These are phyloP conservation scores for Dictyostelium intermedium DNA, from an alignment of 78 protist genomes.

Conservation along the genomic window DNA sequence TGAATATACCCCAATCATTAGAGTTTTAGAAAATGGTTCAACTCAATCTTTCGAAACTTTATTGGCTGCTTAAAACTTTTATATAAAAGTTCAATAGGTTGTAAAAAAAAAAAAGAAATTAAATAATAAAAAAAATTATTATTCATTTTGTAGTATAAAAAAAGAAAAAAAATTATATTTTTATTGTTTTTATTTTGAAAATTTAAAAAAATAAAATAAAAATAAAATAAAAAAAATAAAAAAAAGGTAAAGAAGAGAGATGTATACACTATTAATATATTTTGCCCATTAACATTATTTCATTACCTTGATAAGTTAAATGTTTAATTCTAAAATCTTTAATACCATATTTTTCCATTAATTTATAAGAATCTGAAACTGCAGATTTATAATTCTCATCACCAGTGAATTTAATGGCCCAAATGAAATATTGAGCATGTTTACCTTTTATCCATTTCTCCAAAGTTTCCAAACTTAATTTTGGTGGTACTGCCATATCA, in stretches of 20 bases:
- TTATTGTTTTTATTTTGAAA: background rate
- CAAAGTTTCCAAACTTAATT: slow-evolving; percentile 10
- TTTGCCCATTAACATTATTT: slow-evolving; percentile 45
- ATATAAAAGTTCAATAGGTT: no score
- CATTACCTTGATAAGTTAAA: slow-evolving; percentile 65
- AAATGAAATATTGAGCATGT: background rate
- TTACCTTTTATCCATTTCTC: slow-evolving; percentile 23
- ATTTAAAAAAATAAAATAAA: no score
- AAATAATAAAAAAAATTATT: background rate
- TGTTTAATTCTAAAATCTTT: slow-evolving; percentile 14
- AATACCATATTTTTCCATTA: slow-evolving; percentile 27
- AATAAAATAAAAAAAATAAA: background rate
- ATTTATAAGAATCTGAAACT: no score
- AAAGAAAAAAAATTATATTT: background rate
- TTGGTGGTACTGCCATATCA: slow-evolving; percentile 64
- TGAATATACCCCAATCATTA: slow-evolving; percentile 41
- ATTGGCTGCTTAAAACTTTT: background rate
- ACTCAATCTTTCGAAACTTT: background rate
- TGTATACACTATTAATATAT: background rate
- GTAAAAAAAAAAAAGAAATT: background rate
- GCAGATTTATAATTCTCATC: background rate
- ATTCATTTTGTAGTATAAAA: background rate
- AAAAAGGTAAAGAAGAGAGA: no score
- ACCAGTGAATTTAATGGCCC: slow-evolving; percentile 59
- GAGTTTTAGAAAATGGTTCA: slow-evolving; percentile 55